phyloP scores from a whole-genome alignment of 371 early-diverging fungal genomes.

The Apophysomyces sp. region DNA sequence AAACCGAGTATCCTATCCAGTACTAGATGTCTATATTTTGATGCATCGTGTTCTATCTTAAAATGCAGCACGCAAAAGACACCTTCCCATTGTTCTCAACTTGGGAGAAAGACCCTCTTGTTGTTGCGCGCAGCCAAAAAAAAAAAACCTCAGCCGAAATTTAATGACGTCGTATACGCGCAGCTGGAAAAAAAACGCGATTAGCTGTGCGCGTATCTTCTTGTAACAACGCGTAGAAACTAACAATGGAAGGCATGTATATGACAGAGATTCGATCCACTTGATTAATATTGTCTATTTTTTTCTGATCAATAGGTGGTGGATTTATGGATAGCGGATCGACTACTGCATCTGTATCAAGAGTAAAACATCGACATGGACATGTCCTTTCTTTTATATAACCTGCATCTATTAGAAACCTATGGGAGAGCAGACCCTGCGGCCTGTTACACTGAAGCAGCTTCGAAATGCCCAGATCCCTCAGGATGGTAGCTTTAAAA shows the following conservation, averaged over 20 bases:
- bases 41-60: too few species aligned
- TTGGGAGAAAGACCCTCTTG: too few species aligned
- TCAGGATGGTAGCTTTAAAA: constrained; percentile 52
- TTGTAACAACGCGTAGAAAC: neutral
- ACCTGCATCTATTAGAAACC: constrained; percentile 21
- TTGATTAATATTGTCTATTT: too few species aligned
- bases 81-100: too few species aligned
- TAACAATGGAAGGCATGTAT: neutral
- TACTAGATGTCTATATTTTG: too few species aligned
- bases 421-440: constrained; percentile 48
- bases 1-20: too few species aligned
- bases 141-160: too few species aligned
- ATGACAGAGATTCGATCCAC: neutral
- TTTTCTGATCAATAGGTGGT: neutral
- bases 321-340: neutral
- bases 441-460: constrained; percentile 78
- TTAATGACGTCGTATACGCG: too few species aligned
- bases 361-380: neutral
- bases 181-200: neutral
- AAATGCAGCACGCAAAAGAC: too few species aligned
- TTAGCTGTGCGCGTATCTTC: neutral
- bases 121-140: too few species aligned
- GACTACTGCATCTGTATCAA: neutral
- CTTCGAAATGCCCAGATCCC: constrained; percentile 41
- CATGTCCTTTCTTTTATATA: neutral